Base-by-base conservation (phyloP, 2,329 filamentous ascomycete genomes). In the Trichoderma sp. region DNA sequence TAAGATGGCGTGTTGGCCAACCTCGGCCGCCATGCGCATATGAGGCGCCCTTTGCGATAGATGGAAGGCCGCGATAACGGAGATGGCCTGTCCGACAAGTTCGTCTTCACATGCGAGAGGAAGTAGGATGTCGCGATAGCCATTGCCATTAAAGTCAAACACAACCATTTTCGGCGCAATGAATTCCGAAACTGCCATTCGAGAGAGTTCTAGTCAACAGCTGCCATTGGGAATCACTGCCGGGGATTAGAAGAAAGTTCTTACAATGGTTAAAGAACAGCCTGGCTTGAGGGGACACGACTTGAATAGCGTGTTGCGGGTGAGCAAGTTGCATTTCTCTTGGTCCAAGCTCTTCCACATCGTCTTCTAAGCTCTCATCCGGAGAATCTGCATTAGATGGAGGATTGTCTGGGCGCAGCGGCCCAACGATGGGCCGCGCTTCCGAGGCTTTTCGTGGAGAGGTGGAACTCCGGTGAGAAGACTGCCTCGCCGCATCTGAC, bases 151-250 rank as follows among this genome's bases (percentile, higher is more conserved):
- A 22, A 64, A 64, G n/a, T 64, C 61, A 32, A 54, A 64, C 12
- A 64, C 61, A 1, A 64, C 61, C 61, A 64, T 64, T 45, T 64
- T 64, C 15, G 61, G 61, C 8, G 61, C 61, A 12, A 64, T 64
- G 61, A 42, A 56, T 45, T 64, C 61, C 12, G 61, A 64, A 13
- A 64, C 61, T 64, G 27, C 19, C 15, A 32, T 34, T 17, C 8
- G 19, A 35, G 4, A 19, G 13, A 17, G n/a, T 25, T n/a, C 19
- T 12, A 2, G 60, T 64, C 25, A 64, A 48, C 13, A 7, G n/a
- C 22, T 10, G 6, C 15, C 17, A 22, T 22, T 22, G 2, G 7
- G 2, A 6, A 25, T 61, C 27, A 25, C 15, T 15, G 15, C 27
- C 7, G 2, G 17, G 13, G 1, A 3, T 35, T 7, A 15, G 10